phyloP scores from a whole-genome alignment of 139 green algal species.

The Axilococcus clingmanii region DNA sequence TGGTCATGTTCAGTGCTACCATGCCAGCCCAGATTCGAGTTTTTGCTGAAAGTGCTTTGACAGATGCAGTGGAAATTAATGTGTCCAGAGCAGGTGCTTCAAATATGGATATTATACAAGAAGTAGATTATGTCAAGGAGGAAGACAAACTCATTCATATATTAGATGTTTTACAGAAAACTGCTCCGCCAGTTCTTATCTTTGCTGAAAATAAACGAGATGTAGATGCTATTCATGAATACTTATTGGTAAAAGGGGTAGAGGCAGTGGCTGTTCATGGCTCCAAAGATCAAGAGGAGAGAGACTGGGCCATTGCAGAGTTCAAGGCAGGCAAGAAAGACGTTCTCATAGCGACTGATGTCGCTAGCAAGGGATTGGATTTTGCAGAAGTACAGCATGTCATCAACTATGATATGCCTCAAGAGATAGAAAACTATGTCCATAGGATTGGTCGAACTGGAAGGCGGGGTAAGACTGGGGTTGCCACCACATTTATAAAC shows the following conservation, averaged over 20 bases:
- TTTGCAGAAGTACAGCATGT: constrained; percentile 94
- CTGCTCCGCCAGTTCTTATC: constrained; percentile 89
- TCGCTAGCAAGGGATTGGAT: constrained; percentile 88
- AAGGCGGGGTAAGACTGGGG: constrained; percentile 90
- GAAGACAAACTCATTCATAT: constrained; percentile 93
- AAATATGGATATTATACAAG: constrained; percentile 94
- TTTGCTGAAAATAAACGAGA: constrained; percentile 98
- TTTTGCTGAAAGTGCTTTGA: constrained; percentile 91
- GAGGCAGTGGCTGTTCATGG: constrained; percentile 95
- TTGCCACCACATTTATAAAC: constrained; percentile 98
- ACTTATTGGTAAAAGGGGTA: constrained; percentile 82
- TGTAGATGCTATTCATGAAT: constrained; percentile 95
- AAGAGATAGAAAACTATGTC: constrained; percentile 99
- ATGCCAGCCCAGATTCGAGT: constrained; percentile 97
- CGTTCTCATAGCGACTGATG: constrained; percentile 96
- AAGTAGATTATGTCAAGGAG: constrained; percentile 99
- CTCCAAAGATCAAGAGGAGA: constrained; percentile 92
- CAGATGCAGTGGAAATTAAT: constrained; percentile 88
- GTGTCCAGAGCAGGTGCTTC: constrained; percentile 84
- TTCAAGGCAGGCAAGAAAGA: constrained; percentile 90
- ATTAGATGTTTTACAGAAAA: constrained; percentile 96
- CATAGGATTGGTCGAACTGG: constrained; percentile 84
- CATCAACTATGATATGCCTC: constrained; percentile 99
- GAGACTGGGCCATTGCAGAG: constrained; percentile 64
- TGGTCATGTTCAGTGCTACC: constrained; percentile 95